Conservation (phyloP, 2,329 filamentous ascomycete species). For the Penicillium sp. region DNA sequence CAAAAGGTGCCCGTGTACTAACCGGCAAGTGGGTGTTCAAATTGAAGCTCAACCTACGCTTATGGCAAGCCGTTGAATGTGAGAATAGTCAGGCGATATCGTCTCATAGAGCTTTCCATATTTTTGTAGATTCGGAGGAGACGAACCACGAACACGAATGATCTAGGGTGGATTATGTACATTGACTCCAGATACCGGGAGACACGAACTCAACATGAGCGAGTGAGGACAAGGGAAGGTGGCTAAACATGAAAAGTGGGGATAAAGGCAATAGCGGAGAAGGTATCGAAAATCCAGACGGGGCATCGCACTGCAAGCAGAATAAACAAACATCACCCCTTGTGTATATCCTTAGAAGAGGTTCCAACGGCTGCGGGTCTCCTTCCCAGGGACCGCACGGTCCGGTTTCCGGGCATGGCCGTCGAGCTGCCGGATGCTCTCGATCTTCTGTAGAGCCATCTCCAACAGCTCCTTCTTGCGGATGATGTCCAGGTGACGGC, state of each 20-base stretch:
- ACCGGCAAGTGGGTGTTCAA: no score
- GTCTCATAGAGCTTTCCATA: neutral
- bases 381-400: conserved; percentile 34
- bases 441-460: conserved; percentile 92
- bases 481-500: conserved; percentile 86
- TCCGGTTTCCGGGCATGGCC: conserved; percentile 56
- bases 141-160: neutral
- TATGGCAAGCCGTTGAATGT: no score
- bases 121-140: neutral
- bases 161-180: conserved; percentile 15
- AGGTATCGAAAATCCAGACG: conserved; percentile 15
- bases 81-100: neutral
- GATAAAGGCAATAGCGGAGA: conserved; percentile 6
- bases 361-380: conserved; percentile 43
- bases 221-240: neutral
- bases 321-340: neutral
- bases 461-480: conserved; percentile 88
- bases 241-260: conserved; percentile 3
- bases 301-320: neutral
- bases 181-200: conserved; percentile 8
- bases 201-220: conserved; percentile 6
- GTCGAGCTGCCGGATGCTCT: conserved; percentile 79
- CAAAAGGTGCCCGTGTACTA: no score
- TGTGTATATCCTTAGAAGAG: conserved; percentile 34
- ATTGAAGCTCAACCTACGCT: no score